Conservation (phyloP, 1,284 basidiomycete genomes). For the Rhizoctonia solani region DNA sequence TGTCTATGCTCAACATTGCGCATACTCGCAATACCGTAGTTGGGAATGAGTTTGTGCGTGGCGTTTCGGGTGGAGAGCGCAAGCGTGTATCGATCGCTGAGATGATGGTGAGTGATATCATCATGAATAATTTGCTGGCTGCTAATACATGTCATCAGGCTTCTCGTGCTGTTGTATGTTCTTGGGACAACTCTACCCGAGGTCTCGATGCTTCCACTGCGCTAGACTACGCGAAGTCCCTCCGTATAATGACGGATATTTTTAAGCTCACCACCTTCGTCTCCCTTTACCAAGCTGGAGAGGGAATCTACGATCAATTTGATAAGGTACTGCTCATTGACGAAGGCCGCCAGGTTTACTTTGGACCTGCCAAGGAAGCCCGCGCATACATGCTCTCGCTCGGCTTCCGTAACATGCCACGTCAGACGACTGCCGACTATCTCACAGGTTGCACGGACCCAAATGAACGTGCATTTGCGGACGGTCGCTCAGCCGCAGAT, state of each 20-base stretch:
- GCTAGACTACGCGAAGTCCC: conserved; percentile 50
- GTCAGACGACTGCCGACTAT: no score
- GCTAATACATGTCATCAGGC: background rate
- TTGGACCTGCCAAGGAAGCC: no score
- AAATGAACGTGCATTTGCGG: conserved; percentile 60
- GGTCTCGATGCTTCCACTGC: conserved; percentile 8
- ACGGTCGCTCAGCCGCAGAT: conserved; percentile 63
- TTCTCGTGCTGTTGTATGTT: conserved; percentile 57
- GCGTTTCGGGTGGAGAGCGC: conserved; percentile 71
- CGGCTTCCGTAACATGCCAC: no score
- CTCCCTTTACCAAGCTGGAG: conserved; percentile 53
- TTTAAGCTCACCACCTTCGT: conserved; percentile 46
- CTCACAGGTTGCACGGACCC: no score
- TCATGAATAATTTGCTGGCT: background rate
- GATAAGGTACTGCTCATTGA: no score
- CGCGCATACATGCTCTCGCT: no score
- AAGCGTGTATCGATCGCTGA: conserved; percentile 77
- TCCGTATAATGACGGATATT: conserved; percentile 47
- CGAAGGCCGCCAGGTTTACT: no score
- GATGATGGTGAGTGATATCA: conserved; percentile 48
- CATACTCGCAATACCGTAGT: conserved; percentile 78
- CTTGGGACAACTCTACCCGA: conserved; percentile 64
- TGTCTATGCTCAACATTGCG: conserved; percentile 71
- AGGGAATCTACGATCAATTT: conserved; percentile 44
- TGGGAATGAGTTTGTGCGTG: conserved; percentile 74